Conservation (phyloP, 331 rosid species). For the Acacia concinna region DNA sequence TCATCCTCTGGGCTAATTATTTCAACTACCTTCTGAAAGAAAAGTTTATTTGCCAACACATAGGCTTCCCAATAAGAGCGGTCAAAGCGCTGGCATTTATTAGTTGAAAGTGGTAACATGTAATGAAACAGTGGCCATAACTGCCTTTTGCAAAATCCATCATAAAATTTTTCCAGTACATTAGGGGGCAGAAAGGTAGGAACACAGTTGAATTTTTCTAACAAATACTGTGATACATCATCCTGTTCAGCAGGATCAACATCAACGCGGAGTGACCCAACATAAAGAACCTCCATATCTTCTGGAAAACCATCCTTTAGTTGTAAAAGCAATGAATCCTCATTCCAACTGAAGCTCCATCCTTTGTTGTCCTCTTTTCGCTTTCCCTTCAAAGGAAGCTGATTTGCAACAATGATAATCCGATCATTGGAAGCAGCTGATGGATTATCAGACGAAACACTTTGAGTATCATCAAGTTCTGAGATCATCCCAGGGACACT, state of each 20-base stretch:
- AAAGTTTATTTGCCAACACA: conserved; percentile 57
- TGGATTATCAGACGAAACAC: conserved; percentile 53
- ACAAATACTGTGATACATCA: conserved; percentile 49
- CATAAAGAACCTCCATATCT: conserved; percentile 55
- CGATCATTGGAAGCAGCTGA: conserved; percentile 46
- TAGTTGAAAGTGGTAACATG: conserved; percentile 50
- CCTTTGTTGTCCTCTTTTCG: conserved; percentile 44
- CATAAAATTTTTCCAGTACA: conserved; percentile 44
- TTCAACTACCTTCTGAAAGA: conserved; percentile 56
- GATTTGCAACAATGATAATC: conserved; percentile 56
- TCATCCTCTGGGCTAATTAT: conserved; percentile 64
- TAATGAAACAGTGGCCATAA: conserved; percentile 60
- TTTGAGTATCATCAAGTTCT: conserved; percentile 61
- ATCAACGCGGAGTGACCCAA: conserved; percentile 49
- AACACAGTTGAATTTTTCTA: conserved; percentile 50
- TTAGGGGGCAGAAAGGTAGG: conserved; percentile 55
- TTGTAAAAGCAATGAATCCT: conserved; percentile 54
- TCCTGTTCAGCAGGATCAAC: conserved; percentile 47
- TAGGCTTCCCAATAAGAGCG: conserved; percentile 61
- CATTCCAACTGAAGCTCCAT: conserved; percentile 61
- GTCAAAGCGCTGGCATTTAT: conserved; percentile 45
- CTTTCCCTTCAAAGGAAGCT: conserved; percentile 58
- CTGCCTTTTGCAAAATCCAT: conserved; percentile 55
- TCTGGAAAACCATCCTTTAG: conserved; percentile 61
- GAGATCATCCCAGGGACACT: conserved; percentile 51